These are phyloP conservation scores for Aspergillus ochraceus DNA, from an alignment of 2,329 filamentous ascomycete genomes.

Conservation along the genomic window DNA sequence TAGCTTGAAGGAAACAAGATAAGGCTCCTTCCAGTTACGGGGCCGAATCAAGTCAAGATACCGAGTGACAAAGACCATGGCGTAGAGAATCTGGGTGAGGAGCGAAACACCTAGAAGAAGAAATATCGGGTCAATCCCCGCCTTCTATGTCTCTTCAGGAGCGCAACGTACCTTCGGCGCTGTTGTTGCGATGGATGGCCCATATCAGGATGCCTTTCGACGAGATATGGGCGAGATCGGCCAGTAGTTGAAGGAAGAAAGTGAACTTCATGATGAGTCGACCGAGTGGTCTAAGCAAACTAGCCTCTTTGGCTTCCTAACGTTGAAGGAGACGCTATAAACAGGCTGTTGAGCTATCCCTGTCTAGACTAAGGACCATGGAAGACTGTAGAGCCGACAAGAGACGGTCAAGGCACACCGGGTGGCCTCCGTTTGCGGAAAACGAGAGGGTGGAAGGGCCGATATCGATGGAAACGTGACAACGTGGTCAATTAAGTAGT, in stretches of 20 bases:
- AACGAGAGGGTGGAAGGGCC: not conserved
- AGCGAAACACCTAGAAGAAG: constrained; percentile 71
- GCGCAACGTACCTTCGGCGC: constrained; percentile 67
- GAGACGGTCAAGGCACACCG: not conserved
- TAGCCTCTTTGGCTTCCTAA: not conserved
- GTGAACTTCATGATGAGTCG: constrained; percentile 20
- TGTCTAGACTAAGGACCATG: not conserved
- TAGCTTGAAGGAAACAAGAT: constrained; percentile 83
- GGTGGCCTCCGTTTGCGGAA: not conserved
- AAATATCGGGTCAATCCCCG: constrained; percentile 9
- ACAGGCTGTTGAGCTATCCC: not conserved
- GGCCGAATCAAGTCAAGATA: constrained; percentile 77
- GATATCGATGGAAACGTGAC: not conserved
- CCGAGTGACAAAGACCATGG: constrained; percentile 78
- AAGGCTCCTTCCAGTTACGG: constrained; percentile 44
- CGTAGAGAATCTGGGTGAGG: constrained; percentile 84
- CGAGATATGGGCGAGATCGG: constrained; percentile 78
- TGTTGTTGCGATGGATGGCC: constrained; percentile 84
- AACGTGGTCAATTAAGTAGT: not conserved
- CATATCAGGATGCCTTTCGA: constrained; percentile 91
- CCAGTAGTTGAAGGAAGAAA: constrained; percentile 69
- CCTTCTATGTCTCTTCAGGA: not conserved
- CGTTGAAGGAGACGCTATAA: not conserved
- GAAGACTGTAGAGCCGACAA: not conserved
- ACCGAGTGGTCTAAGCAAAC: not conserved